Evolutionary conservation across 179 eudicot genomes (phyloP), one percentile per base, ranked within the genome.

Genomic region (Spinacia oleracea): DNA sequence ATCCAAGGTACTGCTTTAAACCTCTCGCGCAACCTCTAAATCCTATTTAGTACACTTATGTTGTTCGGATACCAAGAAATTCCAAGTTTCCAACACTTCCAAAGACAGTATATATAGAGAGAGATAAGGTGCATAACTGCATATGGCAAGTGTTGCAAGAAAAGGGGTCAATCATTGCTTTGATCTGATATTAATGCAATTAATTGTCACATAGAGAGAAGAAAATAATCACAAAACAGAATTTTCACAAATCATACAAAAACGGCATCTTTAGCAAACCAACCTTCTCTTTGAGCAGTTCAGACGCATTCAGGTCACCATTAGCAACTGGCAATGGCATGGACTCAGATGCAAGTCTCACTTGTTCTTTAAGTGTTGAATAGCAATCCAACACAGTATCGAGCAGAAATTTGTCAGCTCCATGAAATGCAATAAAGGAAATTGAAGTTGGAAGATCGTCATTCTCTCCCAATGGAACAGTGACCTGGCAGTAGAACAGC

Each of bases 251-350:
- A 20, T 6, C 5, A 9, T 2, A 32, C 20, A 34, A 15, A 46
- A 18, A 12, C 35, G 9, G 53, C 72, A 60, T 0, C 32, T 29
- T 50, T 29, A 2, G 48, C 21, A 63, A 62, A 77, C 79, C 66
- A 50, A 92, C 98, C 97, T 91, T 94, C 80, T 92, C 98, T 84
- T 94, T 92, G 62, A 92, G 83, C 81, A 92, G 77, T 83, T 92
- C 97, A 70, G 96, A 85, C 59, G 96, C 88, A 83, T 91, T 96
- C 88, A 92, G 81, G 76, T 87, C 70, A 77, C 87, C 92, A 78
- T 89, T 87, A 66, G 79, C 68, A 83, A 89, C 89, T 35, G 84
- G 84, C 78, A 81, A 67, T 18, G 90, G 91, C 46, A 78, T 55
- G 38, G 87, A 88, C 80, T 81, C 76, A 15, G 89, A 78, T 66